Evolutionary conservation across 768 basidiomycete genomes (phyloP).

Genomic region (Lactarius pseudohatsudake): DNA sequence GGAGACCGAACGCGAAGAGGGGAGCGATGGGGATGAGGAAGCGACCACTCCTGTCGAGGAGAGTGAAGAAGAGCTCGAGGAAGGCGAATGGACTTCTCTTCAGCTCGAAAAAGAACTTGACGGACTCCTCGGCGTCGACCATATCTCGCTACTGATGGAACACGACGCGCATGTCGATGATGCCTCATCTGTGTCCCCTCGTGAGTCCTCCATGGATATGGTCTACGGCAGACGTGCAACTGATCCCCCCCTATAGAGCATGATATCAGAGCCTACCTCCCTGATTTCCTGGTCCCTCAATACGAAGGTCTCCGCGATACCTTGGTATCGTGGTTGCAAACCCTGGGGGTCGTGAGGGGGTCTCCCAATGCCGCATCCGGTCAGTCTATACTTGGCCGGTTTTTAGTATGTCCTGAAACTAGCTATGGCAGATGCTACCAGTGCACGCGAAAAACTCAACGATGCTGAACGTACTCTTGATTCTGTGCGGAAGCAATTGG

Average conservation of each 20-base stretch:
- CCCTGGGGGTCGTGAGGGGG: conserved; percentile 56
- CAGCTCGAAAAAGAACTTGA: conserved; percentile 60
- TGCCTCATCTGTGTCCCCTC: conserved; percentile 37
- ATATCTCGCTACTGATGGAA: conserved; percentile 70
- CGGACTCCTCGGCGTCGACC: conserved; percentile 59
- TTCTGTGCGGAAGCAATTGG: conserved; percentile 50
- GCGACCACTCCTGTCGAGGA: conserved; percentile 23
- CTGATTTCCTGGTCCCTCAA: conserved; percentile 71
- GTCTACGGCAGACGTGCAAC: background rate
- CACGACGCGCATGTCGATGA: conserved; percentile 69
- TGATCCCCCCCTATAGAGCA: conserved; percentile 59
- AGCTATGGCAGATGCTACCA: conserved; percentile 49
- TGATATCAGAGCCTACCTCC: conserved; percentile 78
- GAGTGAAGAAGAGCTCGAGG: conserved; percentile 44
- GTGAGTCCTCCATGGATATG: conserved; percentile 46
- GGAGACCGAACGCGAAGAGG: conserved; percentile 54
- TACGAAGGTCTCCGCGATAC: conserved; percentile 68
- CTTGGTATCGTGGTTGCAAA: conserved; percentile 60
- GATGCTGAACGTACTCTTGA: conserved; percentile 64
- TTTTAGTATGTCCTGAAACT: background rate
- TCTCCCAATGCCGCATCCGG: conserved; percentile 44
- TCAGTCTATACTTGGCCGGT: conserved; percentile 27
- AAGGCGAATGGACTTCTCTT: conserved; percentile 59
- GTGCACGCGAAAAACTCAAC: conserved; percentile 59
- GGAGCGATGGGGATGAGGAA: conserved; percentile 37